Conservation (phyloP, 495 filamentous ascomycete species). For the Neurospora sp. region DNA sequence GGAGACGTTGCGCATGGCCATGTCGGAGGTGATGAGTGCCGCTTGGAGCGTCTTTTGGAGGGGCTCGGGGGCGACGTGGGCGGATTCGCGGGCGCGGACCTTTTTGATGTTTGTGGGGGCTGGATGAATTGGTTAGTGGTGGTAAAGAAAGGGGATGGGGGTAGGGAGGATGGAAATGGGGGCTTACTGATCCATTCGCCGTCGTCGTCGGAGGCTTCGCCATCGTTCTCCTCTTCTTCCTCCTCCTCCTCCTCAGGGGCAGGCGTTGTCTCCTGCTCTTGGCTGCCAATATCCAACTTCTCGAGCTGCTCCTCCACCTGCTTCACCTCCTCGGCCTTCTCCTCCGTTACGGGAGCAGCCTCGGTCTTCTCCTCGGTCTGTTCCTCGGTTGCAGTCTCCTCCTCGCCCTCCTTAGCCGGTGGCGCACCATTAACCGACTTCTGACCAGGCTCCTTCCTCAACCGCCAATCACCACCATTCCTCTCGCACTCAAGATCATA, state of each 20-base stretch:
- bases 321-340: conserved; percentile 40
- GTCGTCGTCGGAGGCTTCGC: conserved; percentile 19
- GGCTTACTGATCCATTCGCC: conserved; percentile 62
- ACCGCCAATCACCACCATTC: conserved; percentile 68
- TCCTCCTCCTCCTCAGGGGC: conserved; percentile 10
- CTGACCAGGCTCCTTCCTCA: conserved; percentile 68
- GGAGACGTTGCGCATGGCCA: conserved; percentile 92
- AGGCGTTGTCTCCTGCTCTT: background rate
- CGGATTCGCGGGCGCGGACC: conserved; percentile 59
- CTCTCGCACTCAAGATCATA: conserved; percentile 85
- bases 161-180: no score
- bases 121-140: no score
- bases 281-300: conserved; percentile 3
- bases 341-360: background rate
- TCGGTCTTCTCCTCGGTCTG: background rate
- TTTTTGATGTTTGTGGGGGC: conserved; percentile 81
- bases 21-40: conserved; percentile 86
- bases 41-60: conserved; percentile 61
- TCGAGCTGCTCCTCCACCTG: conserved; percentile 7
- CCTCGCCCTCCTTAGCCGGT: conserved; percentile 30
- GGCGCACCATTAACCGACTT: conserved; percentile 63
- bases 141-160: no score
- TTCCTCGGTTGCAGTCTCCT: conserved; percentile 31
- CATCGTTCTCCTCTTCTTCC: conserved; percentile 28
- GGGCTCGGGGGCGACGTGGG: conserved; percentile 30